Evolutionary conservation across 2,329 filamentous ascomycete species (phyloP).

Genomic region (Botrytis cinerea): DNA sequence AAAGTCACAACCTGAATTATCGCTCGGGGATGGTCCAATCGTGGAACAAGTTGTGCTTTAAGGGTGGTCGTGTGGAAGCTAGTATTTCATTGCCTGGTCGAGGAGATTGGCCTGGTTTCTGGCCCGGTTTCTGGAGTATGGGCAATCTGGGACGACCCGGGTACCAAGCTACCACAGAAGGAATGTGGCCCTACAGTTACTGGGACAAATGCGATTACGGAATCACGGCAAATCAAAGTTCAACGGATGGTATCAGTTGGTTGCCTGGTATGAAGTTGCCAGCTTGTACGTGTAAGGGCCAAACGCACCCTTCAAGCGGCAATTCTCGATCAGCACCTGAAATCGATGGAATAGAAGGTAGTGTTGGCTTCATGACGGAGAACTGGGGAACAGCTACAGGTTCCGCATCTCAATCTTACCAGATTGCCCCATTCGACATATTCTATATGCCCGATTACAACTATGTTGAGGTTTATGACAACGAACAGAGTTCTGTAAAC

Average conservation of each 20-base stretch:
- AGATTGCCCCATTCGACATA: slow-evolving; percentile 69
- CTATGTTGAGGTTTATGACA: slow-evolving; percentile 66
- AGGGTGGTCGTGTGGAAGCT: slow-evolving; percentile 68
- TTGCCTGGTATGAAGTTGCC: slow-evolving; percentile 71
- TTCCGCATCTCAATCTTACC: slow-evolving; percentile 65
- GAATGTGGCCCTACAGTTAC: slow-evolving; percentile 75
- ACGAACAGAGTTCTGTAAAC: slow-evolving; percentile 58
- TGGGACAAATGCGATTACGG: slow-evolving; percentile 67
- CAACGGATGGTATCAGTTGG: slow-evolving; percentile 63
- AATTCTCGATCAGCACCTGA: slow-evolving; percentile 68
- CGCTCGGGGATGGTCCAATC: slow-evolving; percentile 74
- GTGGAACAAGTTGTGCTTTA: slow-evolving; percentile 75
- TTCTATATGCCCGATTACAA: slow-evolving; percentile 68
- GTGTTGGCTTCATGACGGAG: slow-evolving; percentile 44
- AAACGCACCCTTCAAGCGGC: slow-evolving; percentile 67
- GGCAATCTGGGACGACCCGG: slow-evolving; percentile 71
- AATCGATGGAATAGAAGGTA: slow-evolving; percentile 73
- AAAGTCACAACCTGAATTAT: slow-evolving; percentile 66
- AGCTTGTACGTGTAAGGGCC: slow-evolving; percentile 63
- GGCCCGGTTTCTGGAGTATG: slow-evolving; percentile 77
- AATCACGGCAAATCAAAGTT: slow-evolving; percentile 72
- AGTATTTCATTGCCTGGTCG: slow-evolving; percentile 68
- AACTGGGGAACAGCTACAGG: slow-evolving; percentile 52
- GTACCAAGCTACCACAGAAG: slow-evolving; percentile 69
- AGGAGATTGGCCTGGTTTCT: slow-evolving; percentile 68